Conservation (phyloP, 176 grass and related monocot genomes). For the Oropetium thomaeum region DNA sequence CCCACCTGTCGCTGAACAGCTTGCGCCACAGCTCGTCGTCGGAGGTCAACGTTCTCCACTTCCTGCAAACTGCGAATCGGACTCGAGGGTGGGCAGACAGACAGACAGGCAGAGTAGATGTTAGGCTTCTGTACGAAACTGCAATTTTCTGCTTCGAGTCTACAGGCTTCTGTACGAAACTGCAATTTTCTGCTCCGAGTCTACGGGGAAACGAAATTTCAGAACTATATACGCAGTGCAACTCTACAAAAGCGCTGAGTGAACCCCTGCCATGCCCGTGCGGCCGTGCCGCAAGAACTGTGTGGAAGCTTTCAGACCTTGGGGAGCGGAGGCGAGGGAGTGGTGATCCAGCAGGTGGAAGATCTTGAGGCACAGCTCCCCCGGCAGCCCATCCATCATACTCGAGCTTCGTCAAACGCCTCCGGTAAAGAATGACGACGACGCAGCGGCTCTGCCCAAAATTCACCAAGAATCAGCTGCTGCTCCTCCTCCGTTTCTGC, state of each 20-base stretch:
- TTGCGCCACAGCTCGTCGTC: conserved; percentile 70
- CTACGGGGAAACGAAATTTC: not conserved
- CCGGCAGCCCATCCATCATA: conserved; percentile 50
- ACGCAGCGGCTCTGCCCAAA: not conserved
- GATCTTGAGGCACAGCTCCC: conserved; percentile 70
- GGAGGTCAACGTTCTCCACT: conserved; percentile 69
- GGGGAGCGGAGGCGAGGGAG: conserved; percentile 61
- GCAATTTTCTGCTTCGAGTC: not conserved
- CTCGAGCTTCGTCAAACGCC: not conserved
- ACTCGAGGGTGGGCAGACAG: no score
- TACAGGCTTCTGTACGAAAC: no score
- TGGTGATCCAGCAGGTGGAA: conserved; percentile 70
- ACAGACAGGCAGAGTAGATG: no score
- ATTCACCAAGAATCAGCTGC: not conserved
- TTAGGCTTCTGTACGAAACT: not conserved
- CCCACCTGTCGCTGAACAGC: conserved; percentile 72
- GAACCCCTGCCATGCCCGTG: not conserved
- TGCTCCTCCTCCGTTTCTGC: not conserved
- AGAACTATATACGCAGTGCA: no score
- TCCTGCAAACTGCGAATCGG: conserved; percentile 61
- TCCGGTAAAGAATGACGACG: not conserved
- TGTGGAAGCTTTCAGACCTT: conserved; percentile 38
- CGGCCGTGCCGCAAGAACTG: not conserved
- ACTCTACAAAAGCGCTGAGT: no score
- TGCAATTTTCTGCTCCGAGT: not conserved